Conservation (phyloP, 148 eudicot species). For the Heliosperma pusillum region DNA sequence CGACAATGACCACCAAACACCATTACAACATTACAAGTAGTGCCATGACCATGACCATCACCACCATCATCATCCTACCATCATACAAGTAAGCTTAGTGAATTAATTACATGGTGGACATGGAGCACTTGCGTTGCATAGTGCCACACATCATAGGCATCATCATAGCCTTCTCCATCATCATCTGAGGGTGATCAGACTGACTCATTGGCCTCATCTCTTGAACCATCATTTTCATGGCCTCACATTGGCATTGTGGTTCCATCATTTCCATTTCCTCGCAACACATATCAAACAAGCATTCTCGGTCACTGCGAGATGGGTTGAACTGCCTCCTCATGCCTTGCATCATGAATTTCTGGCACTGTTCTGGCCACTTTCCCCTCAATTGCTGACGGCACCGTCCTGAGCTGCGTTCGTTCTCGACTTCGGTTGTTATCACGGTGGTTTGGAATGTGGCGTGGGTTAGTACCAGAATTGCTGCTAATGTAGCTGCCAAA, state of each 20-base stretch:
- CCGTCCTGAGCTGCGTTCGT: not conserved
- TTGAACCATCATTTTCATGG: not conserved
- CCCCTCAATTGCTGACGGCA: not conserved
- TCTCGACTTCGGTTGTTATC: constrained; percentile 6
- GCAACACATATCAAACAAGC: constrained; percentile 15
- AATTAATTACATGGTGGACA: constrained; percentile 16
- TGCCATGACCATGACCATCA: not conserved
- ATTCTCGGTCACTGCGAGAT: not conserved
- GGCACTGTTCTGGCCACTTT: constrained; percentile 20
- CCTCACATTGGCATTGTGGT: constrained; percentile 19
- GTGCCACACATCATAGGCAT: constrained; percentile 22
- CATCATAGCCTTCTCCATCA: constrained; percentile 21
- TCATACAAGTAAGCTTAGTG: not conserved
- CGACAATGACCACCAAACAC: not conserved
- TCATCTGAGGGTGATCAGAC: not conserved
- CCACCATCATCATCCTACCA: not conserved
- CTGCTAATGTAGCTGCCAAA: constrained; percentile 14
- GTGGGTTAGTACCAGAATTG: constrained; percentile 15
- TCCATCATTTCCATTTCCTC: constrained; percentile 17
- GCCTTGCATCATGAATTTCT: constrained; percentile 13
- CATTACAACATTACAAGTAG: too few species aligned
- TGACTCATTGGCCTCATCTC: not conserved
- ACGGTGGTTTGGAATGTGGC: constrained; percentile 13
- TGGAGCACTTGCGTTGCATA: constrained; percentile 8
- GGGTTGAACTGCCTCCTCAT: not conserved